Evolutionary conservation across 495 filamentous ascomycete genomes (phyloP), one percentile per base, ranked within the genome.

Genomic region (Daldinia grandis): DNA sequence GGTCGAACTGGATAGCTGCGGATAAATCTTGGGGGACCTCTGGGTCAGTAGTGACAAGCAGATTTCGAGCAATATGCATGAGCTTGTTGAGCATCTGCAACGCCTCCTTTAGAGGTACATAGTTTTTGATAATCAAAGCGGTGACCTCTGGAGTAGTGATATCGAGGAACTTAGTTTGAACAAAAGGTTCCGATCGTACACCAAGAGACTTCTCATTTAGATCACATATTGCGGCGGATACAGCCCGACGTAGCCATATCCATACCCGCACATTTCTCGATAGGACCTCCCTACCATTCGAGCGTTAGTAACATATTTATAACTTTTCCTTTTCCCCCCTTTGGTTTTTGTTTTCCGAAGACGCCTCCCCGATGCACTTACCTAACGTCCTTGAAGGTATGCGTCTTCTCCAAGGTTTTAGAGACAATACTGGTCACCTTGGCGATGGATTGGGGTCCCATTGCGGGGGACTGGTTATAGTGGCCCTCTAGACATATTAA

Each of bases 21-120:
- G 93, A 93, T n/a, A 95, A 83, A 69, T 97, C 92, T 76, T 98
- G 94, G 6, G 90, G 91, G 30, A 90, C 87, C 74, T 93, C 91
- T 12, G 82, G 82, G 57, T 85, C 81, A 17, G 92, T 93, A 4
- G 89, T 91, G 5, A 93, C 92, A 2, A 97, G 84, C 47, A 95
- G 84, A 77, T 98, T 97, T 56, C 94, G 85, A 12, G 91, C 91
- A 73, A 97, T 93, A 30, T 91, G 88, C 76, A 94, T 90, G 15
- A 97, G 77, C 79, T 93, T 93, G 80, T 95, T 94, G 21, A 97
- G 80, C 54, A 92, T 86, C 75, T 93, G 90, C 40, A 98, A 84
- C 73, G 97, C 93, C 66, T 92, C 91, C 72, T 92, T 88, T 54
- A 97, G 81, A 7, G 85, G 85, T 19, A 85, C 84, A 68, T 93